Conservation (phyloP, 257 asterid genomes). For the Cynanchum wilfordii region DNA sequence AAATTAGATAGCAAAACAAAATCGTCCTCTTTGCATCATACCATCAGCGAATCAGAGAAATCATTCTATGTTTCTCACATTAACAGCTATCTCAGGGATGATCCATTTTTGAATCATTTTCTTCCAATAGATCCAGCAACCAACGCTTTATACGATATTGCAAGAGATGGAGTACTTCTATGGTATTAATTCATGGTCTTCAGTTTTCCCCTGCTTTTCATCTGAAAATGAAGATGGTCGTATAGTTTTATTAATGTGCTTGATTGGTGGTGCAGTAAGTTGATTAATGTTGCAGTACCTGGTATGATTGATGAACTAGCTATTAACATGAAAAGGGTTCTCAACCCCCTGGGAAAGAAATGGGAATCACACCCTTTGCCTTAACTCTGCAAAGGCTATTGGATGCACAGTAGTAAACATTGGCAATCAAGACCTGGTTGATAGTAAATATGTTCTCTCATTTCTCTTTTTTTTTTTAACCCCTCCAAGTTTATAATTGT, state of each 20-base stretch:
- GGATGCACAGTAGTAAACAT: slow-evolving; percentile 95
- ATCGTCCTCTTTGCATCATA: slow-evolving; percentile 79
- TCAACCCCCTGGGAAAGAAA: slow-evolving; percentile 98
- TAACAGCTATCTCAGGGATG: slow-evolving; percentile 94
- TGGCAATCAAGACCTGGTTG: slow-evolving; percentile 87
- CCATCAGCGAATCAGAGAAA: slow-evolving; percentile 76
- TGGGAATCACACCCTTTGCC: slow-evolving; percentile 90
- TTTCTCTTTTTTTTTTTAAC: not conserved
- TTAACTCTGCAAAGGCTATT: slow-evolving; percentile 97
- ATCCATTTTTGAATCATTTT: slow-evolving; percentile 82
- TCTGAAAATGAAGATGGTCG: slow-evolving; percentile 2
- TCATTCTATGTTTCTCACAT: slow-evolving; percentile 90
- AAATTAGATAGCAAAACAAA: slow-evolving; percentile 52
- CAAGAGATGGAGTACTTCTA: slow-evolving; percentile 86
- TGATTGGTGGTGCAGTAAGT: slow-evolving; percentile 53
- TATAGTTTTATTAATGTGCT: slow-evolving; percentile 9
- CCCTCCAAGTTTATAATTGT: not conserved
- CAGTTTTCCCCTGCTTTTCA: slow-evolving; percentile 19
- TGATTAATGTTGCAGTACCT: slow-evolving; percentile 95
- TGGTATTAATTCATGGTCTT: slow-evolving; percentile 48
- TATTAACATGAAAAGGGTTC: slow-evolving; percentile 70
- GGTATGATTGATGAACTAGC: slow-evolving; percentile 87
- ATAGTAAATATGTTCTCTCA: slow-evolving; percentile 20
- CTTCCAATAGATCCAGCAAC: slow-evolving; percentile 79
- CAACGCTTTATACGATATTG: slow-evolving; percentile 75